Conservation (phyloP, 2,329 filamentous ascomycete genomes). For the Microcyclosporella mali region DNA sequence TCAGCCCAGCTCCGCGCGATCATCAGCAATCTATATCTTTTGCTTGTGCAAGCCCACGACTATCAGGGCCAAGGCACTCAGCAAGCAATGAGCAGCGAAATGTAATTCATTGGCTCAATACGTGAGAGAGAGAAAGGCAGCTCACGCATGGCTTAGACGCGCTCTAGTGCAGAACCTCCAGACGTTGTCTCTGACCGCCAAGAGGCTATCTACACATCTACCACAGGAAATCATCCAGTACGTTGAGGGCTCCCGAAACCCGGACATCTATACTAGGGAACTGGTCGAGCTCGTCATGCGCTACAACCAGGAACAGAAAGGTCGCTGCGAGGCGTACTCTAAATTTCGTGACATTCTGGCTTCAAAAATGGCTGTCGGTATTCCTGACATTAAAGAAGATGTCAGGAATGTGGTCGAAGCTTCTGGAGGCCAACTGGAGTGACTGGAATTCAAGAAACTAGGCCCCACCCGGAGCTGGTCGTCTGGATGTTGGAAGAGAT, state of each 20-base stretch:
- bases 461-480: too few species aligned
- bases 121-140: constrained; percentile 3
- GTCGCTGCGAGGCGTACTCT: constrained; percentile 54
- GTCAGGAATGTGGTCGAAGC: constrained; percentile 46
- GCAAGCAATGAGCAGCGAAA: constrained; percentile 52
- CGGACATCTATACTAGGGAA: constrained; percentile 61
- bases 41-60: constrained; percentile 53
- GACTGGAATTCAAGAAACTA: not conserved
- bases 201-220: constrained; percentile 47
- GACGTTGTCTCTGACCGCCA: constrained; percentile 45
- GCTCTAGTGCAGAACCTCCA: constrained; percentile 48
- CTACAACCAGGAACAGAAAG: constrained; percentile 57
- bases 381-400: constrained; percentile 51
- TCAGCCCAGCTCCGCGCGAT: constrained; percentile 53
- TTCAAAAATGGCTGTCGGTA: constrained; percentile 51
- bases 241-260: constrained; percentile 57
- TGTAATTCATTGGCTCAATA: constrained; percentile 36
- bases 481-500: too few species aligned
- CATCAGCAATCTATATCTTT: constrained; percentile 56
- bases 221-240: constrained; percentile 60
- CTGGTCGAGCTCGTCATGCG: constrained; percentile 59
- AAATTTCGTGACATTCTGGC: constrained; percentile 54
- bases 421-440: constrained; percentile 31
- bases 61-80: constrained; percentile 53
- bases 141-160: constrained; percentile 35